Percentiles rank a stretch among this genome's conserved stretches.
Conservation (phyloP, 768 basidiomycete genomes). For the Tubosaeta brunneosetosa region DNA sequence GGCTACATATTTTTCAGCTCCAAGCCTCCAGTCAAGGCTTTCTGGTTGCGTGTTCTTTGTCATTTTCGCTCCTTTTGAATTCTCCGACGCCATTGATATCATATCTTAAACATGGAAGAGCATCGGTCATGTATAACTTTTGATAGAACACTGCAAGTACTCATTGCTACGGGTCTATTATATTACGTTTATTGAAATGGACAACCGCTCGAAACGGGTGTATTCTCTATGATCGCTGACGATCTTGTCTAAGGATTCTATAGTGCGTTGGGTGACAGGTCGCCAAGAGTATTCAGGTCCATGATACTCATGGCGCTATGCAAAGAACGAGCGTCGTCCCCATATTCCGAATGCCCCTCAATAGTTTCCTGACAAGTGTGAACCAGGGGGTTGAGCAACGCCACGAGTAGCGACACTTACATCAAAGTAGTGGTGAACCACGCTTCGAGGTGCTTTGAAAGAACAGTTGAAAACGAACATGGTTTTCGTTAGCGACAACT, state of each 20-base stretch:
- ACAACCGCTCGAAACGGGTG: not conserved
- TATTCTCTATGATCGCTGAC: not conserved
- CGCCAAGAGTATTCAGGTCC: conserved; percentile 56
- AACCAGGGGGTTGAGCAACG: no score
- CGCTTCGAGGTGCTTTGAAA: conserved; percentile 70
- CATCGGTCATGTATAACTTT: conserved; percentile 33
- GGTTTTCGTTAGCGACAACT: conserved; percentile 26
- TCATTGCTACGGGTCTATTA: conserved; percentile 32
- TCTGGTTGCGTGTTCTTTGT: conserved; percentile 4
- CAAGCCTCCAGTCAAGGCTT: conserved; percentile 1
- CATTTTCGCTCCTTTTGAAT: conserved; percentile 10
- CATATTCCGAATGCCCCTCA: conserved; percentile 66
- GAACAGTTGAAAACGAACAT: conserved; percentile 6
- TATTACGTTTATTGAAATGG: conserved; percentile 23
- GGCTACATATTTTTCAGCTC: conserved; percentile 12
- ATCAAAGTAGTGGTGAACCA: conserved; percentile 92
- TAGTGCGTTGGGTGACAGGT: conserved; percentile 68
- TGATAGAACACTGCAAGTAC: conserved; percentile 31
- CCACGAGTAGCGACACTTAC: conserved; percentile 42
- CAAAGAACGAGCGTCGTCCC: conserved; percentile 63
- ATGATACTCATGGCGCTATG: conserved; percentile 55
- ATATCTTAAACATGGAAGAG: conserved; percentile 33
- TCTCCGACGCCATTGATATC: conserved; percentile 16
- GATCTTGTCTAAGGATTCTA: conserved; percentile 25
- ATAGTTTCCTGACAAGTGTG: conserved; percentile 55